phyloP scores from a whole-genome alignment of 371 early-diverging fungal species.

The Batkoa obscura region DNA sequence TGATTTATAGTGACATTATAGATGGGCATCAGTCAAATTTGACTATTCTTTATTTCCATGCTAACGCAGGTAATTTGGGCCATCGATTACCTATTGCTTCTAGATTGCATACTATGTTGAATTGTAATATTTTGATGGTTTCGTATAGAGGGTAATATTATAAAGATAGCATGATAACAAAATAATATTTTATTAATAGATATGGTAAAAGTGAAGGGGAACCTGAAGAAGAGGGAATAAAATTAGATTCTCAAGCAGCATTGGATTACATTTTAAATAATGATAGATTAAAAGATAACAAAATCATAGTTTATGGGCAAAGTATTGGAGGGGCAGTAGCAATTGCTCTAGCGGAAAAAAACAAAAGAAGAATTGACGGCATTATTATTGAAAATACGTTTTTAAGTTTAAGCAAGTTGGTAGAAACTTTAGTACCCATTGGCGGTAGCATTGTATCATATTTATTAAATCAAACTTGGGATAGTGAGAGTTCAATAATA shows the following conservation, averaged over 20 bases:
- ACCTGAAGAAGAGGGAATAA: slow-evolving; percentile 67
- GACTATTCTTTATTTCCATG: slow-evolving; percentile 74
- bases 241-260: slow-evolving; percentile 73
- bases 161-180: not conserved
- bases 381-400: slow-evolving; percentile 92
- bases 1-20: slow-evolving; percentile 21
- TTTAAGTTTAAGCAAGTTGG: slow-evolving; percentile 65
- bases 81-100: slow-evolving; percentile 69
- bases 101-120: slow-evolving; percentile 30
- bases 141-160: slow-evolving; percentile 72
- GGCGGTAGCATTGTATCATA: slow-evolving; percentile 20
- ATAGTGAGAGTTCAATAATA: slow-evolving; percentile 49
- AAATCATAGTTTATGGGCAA: slow-evolving; percentile 80
- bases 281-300: slow-evolving; percentile 42
- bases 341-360: slow-evolving; percentile 62
- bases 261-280: slow-evolving; percentile 61
- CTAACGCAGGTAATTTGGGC: slow-evolving; percentile 95
- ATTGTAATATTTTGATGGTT: slow-evolving; percentile 82
- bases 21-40: slow-evolving; percentile 16
- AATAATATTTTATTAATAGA: slow-evolving; percentile 12
- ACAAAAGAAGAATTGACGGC: slow-evolving; percentile 38
- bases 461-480: slow-evolving; percentile 76
- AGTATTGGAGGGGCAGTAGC: slow-evolving; percentile 96
- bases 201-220: slow-evolving; percentile 81
- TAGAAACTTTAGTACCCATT: slow-evolving; percentile 63